Evolutionary conservation across 805 yeast genomes (phyloP).

Genomic region (Brettanomyces bruxellensis): DNA sequence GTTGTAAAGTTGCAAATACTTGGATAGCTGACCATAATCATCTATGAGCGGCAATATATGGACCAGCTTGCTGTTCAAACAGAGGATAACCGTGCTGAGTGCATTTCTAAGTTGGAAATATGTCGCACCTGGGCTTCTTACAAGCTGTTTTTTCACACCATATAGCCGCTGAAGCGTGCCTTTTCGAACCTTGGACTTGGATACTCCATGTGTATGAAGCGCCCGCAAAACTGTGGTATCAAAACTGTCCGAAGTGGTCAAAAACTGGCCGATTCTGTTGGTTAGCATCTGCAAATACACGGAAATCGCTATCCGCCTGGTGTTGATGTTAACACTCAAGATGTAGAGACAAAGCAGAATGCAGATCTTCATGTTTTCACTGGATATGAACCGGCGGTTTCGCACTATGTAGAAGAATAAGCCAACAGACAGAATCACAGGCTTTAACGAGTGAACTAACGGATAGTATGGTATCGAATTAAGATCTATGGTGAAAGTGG

Average conservation of each 20-base stretch:
- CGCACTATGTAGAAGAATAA: slow-evolving; percentile 11
- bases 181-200: no score
- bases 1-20: slow-evolving; percentile 18
- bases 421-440: slow-evolving; percentile 10
- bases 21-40: slow-evolving; percentile 12
- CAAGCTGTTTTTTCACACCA: no score
- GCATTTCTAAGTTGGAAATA: slow-evolving; percentile 9
- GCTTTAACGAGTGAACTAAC: slow-evolving; percentile 13
- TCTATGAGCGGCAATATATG: slow-evolving; percentile 7
- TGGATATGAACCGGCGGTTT: not conserved
- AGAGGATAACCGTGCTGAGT: slow-evolving; percentile 12
- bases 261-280: slow-evolving; percentile 10
- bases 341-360: slow-evolving; percentile 9
- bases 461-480: slow-evolving; percentile 10
- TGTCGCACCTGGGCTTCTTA: not conserved
- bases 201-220: no score
- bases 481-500: slow-evolving; percentile 5
- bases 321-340: slow-evolving; percentile 10
- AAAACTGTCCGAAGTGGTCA: slow-evolving; percentile 8
- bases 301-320: slow-evolving; percentile 10
- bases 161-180: no score
- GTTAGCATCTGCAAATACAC: slow-evolving; percentile 11
- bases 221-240: slow-evolving; percentile 4
- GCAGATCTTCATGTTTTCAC: slow-evolving; percentile 5
- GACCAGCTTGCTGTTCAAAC: slow-evolving; percentile 12